These are phyloP conservation scores for Fusarium paranaense DNA, from an alignment of 2,329 filamentous ascomycete genomes.

Conservation along the genomic window DNA sequence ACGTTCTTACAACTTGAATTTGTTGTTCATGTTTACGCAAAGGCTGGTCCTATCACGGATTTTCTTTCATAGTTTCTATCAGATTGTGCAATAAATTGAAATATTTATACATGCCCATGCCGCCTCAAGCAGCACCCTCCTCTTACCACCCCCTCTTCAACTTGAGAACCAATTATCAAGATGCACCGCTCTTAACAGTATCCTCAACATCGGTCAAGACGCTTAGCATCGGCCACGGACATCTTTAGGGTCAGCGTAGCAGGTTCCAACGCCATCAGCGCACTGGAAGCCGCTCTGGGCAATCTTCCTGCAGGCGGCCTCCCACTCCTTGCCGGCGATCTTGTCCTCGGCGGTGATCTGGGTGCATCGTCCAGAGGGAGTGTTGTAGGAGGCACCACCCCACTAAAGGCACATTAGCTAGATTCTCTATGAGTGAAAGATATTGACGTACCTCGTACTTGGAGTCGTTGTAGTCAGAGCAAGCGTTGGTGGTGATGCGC, in stretches of 20 bases:
- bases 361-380: slow-evolving; percentile 30
- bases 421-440: neutral
- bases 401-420: slow-evolving; percentile 16
- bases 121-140: neutral
- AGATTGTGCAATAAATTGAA: neutral
- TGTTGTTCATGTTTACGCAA: neutral
- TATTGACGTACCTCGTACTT: slow-evolving; percentile 17
- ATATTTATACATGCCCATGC: neutral
- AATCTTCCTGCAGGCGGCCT: slow-evolving; percentile 34
- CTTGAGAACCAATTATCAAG: neutral
- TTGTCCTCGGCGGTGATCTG: slow-evolving; percentile 15
- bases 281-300: slow-evolving; percentile 30
- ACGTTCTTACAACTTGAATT: neutral
- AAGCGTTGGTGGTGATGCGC: slow-evolving; percentile 34
- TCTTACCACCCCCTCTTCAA: neutral
- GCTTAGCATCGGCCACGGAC: slow-evolving; percentile 28
- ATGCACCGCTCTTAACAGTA: neutral
- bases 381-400: slow-evolving; percentile 28
- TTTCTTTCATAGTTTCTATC: neutral
- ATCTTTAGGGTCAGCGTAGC: slow-evolving; percentile 20
- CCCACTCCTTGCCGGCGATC: slow-evolving; percentile 39
- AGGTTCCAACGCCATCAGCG: slow-evolving; percentile 34
- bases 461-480: slow-evolving; percentile 26
- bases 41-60: neutral
- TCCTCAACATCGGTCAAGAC: neutral